Percentiles rank a stretch among this genome's conserved stretches.
Evolutionary conservation across 2,329 filamentous ascomycete genomes (phyloP).

Genomic region (Alternaria arborescens): DNA sequence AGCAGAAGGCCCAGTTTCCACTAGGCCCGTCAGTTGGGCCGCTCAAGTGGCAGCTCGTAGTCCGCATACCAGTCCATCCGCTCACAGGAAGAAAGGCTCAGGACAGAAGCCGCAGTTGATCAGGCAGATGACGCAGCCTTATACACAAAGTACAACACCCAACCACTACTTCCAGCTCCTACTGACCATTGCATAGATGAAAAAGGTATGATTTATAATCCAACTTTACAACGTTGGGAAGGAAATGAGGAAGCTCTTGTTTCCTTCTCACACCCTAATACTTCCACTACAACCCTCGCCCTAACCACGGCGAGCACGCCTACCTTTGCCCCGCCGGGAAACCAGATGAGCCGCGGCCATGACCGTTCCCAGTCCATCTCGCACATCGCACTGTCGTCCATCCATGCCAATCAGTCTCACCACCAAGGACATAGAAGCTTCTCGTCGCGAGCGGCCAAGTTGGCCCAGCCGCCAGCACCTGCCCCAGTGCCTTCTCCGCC

Average conservation of each 20-base stretch:
- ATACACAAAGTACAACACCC: slow-evolving; percentile 75
- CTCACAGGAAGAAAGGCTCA: slow-evolving; percentile 58
- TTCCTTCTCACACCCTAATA: slow-evolving; percentile 68
- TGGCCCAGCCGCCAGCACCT: slow-evolving; percentile 49
- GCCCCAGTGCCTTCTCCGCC: slow-evolving; percentile 59
- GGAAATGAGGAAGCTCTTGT: slow-evolving; percentile 89
- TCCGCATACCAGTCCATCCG: slow-evolving; percentile 59
- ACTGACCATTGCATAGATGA: slow-evolving; percentile 65
- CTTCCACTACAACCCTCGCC: slow-evolving; percentile 58
- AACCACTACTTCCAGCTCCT: slow-evolving; percentile 5
- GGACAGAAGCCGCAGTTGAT: slow-evolving; percentile 87
- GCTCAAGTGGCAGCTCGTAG: slow-evolving; percentile 61
- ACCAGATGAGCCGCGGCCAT: slow-evolving; percentile 40
- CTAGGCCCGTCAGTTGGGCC: slow-evolving; percentile 68
- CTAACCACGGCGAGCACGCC: slow-evolving; percentile 52
- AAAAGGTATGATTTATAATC: slow-evolving; percentile 97
- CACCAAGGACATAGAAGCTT: slow-evolving; percentile 52
- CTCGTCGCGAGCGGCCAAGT: slow-evolving; percentile 44
- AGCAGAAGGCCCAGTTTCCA: slow-evolving; percentile 59
- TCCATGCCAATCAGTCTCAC: slow-evolving; percentile 29
- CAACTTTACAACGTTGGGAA: slow-evolving; percentile 87
- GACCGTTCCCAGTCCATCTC: slow-evolving; percentile 49
- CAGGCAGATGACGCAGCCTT: slow-evolving; percentile 79
- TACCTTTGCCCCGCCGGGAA: slow-evolving; percentile 48
- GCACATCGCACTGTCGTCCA: slow-evolving; percentile 53